phyloP scores from a whole-genome alignment of 371 early-diverging fungal species.

The Batkoa obscura region DNA sequence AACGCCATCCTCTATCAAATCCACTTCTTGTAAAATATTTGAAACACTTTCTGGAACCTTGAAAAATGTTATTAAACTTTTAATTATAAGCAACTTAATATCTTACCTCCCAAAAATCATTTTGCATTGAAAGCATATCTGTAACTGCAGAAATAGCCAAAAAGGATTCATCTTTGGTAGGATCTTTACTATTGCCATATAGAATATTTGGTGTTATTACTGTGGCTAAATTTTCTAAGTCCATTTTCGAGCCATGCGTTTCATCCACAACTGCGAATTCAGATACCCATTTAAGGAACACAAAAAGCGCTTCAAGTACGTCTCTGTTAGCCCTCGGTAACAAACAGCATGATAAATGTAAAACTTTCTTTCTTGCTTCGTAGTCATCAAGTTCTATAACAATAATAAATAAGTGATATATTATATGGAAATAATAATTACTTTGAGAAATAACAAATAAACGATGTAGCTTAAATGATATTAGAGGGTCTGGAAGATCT shows the following conservation, averaged over 20 bases:
- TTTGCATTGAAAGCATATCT: constrained; percentile 47
- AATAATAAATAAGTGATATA: not conserved
- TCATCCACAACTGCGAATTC: constrained; percentile 38
- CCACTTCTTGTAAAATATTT: constrained; percentile 29
- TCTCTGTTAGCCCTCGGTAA: constrained; percentile 83
- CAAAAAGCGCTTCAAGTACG: constrained; percentile 64
- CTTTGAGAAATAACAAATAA: constrained; percentile 61
- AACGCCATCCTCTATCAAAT: constrained; percentile 28
- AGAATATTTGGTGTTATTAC: constrained; percentile 86
- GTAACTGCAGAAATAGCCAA: constrained; percentile 52
- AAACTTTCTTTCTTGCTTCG: constrained; percentile 22
- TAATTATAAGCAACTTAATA: too few relatives aligned
- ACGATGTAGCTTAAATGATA: constrained; percentile 67
- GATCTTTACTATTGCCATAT: constrained; percentile 66
- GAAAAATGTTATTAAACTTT: not conserved
- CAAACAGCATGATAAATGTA: constrained; percentile 63
- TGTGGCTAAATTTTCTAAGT: constrained; percentile 67
- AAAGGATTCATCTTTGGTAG: constrained; percentile 51
- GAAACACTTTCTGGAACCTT: constrained; percentile 48
- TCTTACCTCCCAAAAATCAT: constrained; percentile 49
- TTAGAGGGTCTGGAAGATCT: constrained; percentile 86
- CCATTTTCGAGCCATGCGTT: constrained; percentile 72
- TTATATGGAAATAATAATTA: constrained; percentile 17
- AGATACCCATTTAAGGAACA: constrained; percentile 66
- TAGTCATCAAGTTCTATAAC: constrained; percentile 24